Base-by-base conservation (phyloP, 352 stramenopile species). In the Pythium grandisporangium region DNA sequence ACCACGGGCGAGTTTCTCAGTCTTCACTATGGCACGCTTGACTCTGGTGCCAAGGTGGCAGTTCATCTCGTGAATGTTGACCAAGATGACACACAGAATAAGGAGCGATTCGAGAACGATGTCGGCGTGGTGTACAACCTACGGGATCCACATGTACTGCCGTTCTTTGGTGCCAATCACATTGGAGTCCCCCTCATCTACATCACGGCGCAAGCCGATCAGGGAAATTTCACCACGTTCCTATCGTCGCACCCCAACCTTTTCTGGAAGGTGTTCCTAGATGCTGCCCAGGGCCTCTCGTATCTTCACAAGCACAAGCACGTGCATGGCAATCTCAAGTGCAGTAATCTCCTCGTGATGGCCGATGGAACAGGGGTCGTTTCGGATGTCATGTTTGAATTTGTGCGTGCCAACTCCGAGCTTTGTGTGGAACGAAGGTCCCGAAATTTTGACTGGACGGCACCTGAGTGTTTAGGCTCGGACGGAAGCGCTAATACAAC, bases 281-380 rank as follows among this genome's bases (percentile, higher is more conserved):
- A 58, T 23, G 51, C 33, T 5, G 43, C 51, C 6, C 43, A 35
- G 5, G 43, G 51, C 2, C 51, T 58, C 21, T 37, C 37, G 6
- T 58, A 58, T 27, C n/a, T 72, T 5, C 61, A 67, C 50, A 58
- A 48, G 5, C 44, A 38, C n/a, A 48, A 53, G 26, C 19, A 66
- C 6, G 48, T 68, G 7, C 54, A 72, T 20, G 62, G 51, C 11
- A 72, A 72, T 21, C 25, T 72, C 8, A 68, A 59, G 25, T 66
- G 61, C 51, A 46, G 27, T 14, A 72, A 72, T 26, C 27, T 72
- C 4, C 32, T 72, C 6, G 49, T 72, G 13, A 50, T 52, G 12
- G 45, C 42, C 3, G 25, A 61, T 27, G 51, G 45, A 12, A 45
- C 30, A 5, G 51, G 57, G 14, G 61, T 66, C 34, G 23, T 72